Conservation (phyloP, 1,284 basidiomycete genomes). For the Sphaerobolus stellatus region DNA sequence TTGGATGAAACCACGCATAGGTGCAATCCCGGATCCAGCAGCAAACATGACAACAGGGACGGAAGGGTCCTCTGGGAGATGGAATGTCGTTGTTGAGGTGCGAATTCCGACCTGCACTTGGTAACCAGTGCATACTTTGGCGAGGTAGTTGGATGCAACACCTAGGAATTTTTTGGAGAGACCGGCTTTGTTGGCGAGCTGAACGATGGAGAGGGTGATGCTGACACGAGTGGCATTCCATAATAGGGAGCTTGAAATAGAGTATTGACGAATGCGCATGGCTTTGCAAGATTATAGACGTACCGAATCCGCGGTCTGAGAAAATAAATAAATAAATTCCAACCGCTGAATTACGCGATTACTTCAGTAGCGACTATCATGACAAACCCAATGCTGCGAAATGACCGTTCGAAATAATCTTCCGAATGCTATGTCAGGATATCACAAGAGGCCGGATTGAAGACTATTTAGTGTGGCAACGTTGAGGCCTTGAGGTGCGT, state of each 20-base stretch:
- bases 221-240: slow-evolving; percentile 44
- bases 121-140: slow-evolving; percentile 41
- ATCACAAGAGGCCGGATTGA: no score
- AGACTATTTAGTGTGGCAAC: no score
- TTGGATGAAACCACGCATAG: slow-evolving; percentile 55
- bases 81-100: slow-evolving; percentile 44
- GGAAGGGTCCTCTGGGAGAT: slow-evolving; percentile 44
- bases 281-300: no score
- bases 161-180: slow-evolving; percentile 40
- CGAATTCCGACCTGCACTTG: slow-evolving; percentile 47
- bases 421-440: no score
- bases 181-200: slow-evolving; percentile 36
- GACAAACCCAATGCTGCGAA: no score
- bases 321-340: no score
- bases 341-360: no score
- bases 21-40: slow-evolving; percentile 50
- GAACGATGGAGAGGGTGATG: slow-evolving; percentile 48
- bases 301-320: no score
- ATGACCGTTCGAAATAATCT: no score
- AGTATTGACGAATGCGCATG: slow-evolving; percentile 53
- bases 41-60: slow-evolving; percentile 50
- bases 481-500: no score
- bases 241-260: slow-evolving; percentile 53
- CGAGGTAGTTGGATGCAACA: slow-evolving; percentile 51
- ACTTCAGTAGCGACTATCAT: no score